A percentile compares a stretch with the other conserved stretches of the same genome.
Conservation (phyloP, 768 basidiomycete species). For the Vararia minispora region DNA sequence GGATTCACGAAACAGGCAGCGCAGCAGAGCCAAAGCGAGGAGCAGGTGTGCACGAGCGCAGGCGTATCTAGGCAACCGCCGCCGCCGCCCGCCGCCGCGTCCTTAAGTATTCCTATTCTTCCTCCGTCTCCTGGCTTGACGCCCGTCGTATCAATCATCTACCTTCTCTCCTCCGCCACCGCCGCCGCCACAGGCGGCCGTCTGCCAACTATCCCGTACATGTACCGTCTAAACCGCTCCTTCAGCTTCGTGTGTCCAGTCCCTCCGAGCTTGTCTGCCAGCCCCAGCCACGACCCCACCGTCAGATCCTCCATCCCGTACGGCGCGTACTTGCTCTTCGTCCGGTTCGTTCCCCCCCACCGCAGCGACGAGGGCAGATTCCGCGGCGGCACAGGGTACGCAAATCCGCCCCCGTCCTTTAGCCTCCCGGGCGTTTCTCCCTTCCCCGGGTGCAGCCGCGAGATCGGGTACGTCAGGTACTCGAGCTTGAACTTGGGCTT, state of each 20-base stretch:
- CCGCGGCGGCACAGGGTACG: conserved; percentile 43
- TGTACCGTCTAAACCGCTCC: conserved; percentile 54
- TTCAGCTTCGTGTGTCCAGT: conserved; percentile 42
- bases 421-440: conserved; percentile 9
- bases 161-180: too few relatives aligned
- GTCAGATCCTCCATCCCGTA: conserved; percentile 73
- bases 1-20: too few relatives aligned
- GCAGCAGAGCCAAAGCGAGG: too few relatives aligned
- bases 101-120: too few relatives aligned
- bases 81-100: too few relatives aligned
- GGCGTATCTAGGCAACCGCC: too few relatives aligned
- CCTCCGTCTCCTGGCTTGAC: too few relatives aligned
- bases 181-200: too few relatives aligned
- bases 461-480: conserved; percentile 55
- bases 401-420: conserved; percentile 19
- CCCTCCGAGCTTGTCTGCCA: conserved; percentile 53
- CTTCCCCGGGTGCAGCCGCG: conserved; percentile 28
- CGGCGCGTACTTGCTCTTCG: conserved; percentile 47
- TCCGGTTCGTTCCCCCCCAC: conserved; percentile 26
- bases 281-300: conserved; percentile 57
- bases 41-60: too few relatives aligned
- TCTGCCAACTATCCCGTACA: conserved; percentile 51
- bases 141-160: too few relatives aligned
- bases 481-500: conserved; percentile 64
- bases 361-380: conserved; percentile 43